A percentile compares a stretch with the other conserved stretches of the same genome.
Evolutionary conservation across 2,329 filamentous ascomycete species (phyloP).

Genomic region (Colletotrichum noveboracense): DNA sequence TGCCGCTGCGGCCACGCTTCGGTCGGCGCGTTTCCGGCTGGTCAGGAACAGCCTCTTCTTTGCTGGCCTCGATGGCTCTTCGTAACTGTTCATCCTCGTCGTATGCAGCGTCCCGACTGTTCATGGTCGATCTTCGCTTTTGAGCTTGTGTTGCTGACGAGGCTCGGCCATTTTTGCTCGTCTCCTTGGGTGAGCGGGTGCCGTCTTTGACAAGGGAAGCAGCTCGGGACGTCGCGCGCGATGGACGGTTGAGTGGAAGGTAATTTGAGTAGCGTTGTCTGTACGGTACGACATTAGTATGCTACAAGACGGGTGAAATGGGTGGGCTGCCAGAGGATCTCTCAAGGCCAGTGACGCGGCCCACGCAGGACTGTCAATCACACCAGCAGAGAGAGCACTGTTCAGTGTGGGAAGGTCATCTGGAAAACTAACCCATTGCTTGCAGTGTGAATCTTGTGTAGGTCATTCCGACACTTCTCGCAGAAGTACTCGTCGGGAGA

Average conservation of each 20-base stretch:
- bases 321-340: not conserved
- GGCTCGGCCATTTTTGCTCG: slow-evolving; percentile 61
- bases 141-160: slow-evolving; percentile 61
- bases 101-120: slow-evolving; percentile 92
- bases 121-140: slow-evolving; percentile 95
- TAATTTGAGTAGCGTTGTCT: slow-evolving; percentile 73
- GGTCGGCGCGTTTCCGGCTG: slow-evolving; percentile 66
- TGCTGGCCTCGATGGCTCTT: slow-evolving; percentile 93
- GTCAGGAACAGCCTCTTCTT: slow-evolving; percentile 70
- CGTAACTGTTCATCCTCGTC: slow-evolving; percentile 92
- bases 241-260: slow-evolving; percentile 62
- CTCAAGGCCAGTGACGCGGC: not conserved
- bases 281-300: slow-evolving; percentile 6
- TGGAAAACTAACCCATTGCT: slow-evolving; percentile 76
- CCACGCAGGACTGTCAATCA: not conserved
- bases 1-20: slow-evolving; percentile 88
- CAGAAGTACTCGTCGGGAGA: slow-evolving; percentile 98
- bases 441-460: slow-evolving; percentile 83
- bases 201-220: slow-evolving; percentile 70
- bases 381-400: not conserved
- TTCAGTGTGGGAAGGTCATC: not conserved
- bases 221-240: slow-evolving; percentile 65
- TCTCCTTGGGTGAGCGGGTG: slow-evolving; percentile 57
- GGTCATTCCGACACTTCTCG: slow-evolving; percentile 89
- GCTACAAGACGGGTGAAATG: not conserved